Conservation (phyloP, 352 stramenopile species). For the Pythium utonaiense region DNA sequence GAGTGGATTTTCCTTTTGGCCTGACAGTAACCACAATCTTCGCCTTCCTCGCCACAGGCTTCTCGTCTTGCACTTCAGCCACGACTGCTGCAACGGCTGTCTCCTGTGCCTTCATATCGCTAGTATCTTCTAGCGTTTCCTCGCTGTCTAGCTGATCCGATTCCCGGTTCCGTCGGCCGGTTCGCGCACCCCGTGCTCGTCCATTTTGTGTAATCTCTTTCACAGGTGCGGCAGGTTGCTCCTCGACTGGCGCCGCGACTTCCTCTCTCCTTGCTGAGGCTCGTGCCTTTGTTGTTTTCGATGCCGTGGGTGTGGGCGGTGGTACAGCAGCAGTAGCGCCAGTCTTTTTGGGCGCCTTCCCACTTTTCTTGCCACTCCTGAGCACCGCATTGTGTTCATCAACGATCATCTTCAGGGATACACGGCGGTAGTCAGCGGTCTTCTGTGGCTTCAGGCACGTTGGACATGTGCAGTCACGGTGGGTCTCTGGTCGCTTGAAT, state of each 20-base stretch:
- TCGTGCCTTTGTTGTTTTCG: neutral
- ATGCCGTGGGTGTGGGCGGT: neutral
- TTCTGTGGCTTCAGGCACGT: constrained; percentile 16
- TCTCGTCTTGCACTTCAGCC: neutral
- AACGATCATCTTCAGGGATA: constrained; percentile 17
- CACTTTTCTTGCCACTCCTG: neutral
- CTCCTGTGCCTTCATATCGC: neutral
- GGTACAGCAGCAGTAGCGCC: neutral
- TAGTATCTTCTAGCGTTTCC: neutral
- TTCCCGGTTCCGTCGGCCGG: neutral
- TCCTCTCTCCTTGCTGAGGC: neutral
- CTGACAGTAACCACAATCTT: neutral
- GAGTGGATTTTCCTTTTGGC: too few relatives aligned
- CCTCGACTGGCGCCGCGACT: neutral
- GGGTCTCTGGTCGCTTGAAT: constrained; percentile 1
- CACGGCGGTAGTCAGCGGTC: constrained; percentile 13
- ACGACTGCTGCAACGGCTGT: too few relatives aligned
- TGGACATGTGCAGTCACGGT: constrained; percentile 17
- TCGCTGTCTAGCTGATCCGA: neutral
- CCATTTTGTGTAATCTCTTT: neutral
- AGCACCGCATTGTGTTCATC: constrained; percentile 23
- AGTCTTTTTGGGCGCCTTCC: neutral
- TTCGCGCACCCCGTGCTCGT: neutral
- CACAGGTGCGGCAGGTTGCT: neutral
- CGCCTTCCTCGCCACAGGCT: neutral